Evolutionary conservation across 352 stramenopile genomes (phyloP).

Genomic region (Phytopythium sindhum): DNA sequence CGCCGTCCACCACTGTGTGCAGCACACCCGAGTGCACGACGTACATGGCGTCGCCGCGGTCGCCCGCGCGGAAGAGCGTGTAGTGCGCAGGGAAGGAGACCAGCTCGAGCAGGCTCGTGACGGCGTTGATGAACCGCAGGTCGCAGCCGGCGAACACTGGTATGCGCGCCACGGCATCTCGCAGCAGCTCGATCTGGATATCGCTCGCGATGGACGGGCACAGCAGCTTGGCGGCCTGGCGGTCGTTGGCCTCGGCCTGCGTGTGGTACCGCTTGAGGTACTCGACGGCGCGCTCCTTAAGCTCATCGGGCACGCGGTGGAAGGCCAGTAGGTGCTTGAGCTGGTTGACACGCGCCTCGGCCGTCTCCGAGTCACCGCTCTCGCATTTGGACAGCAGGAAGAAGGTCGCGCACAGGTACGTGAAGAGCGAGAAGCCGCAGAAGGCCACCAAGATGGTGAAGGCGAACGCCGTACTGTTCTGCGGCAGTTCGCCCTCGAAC

Average conservation of each 20-base stretch:
- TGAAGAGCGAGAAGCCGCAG: constrained; percentile 65
- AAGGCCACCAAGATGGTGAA: constrained; percentile 59
- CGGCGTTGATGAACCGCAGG: constrained; percentile 50
- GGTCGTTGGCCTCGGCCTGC: constrained; percentile 55
- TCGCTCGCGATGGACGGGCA: constrained; percentile 70
- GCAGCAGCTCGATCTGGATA: constrained; percentile 63
- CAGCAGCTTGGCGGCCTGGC: constrained; percentile 48
- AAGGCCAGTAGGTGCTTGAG: constrained; percentile 67
- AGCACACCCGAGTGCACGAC: constrained; percentile 63
- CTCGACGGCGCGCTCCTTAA: constrained; percentile 53
- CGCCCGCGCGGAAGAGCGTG: constrained; percentile 49
- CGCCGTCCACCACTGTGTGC: constrained; percentile 49
- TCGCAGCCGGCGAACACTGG: constrained; percentile 63
- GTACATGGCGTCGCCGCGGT: constrained; percentile 73
- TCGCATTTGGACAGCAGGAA: constrained; percentile 77
- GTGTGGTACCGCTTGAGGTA: constrained; percentile 72
- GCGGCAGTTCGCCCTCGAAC: constrained; percentile 58
- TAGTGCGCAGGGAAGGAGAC: constrained; percentile 50
- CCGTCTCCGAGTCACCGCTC: constrained; percentile 41
- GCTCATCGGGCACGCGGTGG: constrained; percentile 44
- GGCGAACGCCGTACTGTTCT: constrained; percentile 42
- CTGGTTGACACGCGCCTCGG: constrained; percentile 62
- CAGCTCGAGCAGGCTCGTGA: constrained; percentile 53
- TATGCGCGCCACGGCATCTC: constrained; percentile 45
- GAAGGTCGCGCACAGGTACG: constrained; percentile 67